These are phyloP conservation scores for Orbilia oligospora DNA, from an alignment of 2,329 filamentous ascomycete genomes.

Conservation along the genomic window DNA sequence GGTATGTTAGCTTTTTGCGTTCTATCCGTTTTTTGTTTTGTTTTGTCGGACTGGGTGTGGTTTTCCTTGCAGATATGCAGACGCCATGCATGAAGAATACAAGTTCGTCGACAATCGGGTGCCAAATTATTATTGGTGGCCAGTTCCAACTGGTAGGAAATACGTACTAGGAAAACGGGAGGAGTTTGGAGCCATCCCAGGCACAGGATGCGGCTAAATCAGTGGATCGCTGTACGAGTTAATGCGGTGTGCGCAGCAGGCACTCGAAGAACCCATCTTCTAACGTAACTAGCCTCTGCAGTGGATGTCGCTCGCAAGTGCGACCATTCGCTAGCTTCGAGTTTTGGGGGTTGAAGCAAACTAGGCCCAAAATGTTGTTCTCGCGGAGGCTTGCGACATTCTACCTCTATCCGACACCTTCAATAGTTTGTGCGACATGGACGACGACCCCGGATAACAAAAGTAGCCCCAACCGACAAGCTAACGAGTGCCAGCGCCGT, in stretches of 20 bases:
- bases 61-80: constrained; percentile 20
- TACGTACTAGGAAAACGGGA: constrained; percentile 12
- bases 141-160: neutral
- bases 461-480: constrained; percentile 11
- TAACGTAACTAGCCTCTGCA: no score
- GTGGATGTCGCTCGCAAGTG: constrained; percentile 37
- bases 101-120: constrained; percentile 14
- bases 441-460: neutral
- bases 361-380: constrained; percentile 21
- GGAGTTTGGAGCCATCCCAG: constrained; percentile 14
- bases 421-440: constrained; percentile 31
- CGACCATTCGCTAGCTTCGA: constrained; percentile 20
- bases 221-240: constrained; percentile 2
- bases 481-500: neutral
- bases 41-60: constrained; percentile 10
- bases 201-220: constrained; percentile 36
- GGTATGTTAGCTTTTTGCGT: constrained; percentile 6
- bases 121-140: neutral
- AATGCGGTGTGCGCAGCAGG: constrained; percentile 15
- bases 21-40: constrained; percentile 1
- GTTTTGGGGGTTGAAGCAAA: neutral
- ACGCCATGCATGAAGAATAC: constrained; percentile 39
- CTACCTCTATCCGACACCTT: constrained; percentile 2
- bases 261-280: neutral
- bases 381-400: constrained; percentile 32